Base-by-base conservation (phyloP, 2,329 filamentous ascomycete genomes). In the Lizonia empirigonia region DNA sequence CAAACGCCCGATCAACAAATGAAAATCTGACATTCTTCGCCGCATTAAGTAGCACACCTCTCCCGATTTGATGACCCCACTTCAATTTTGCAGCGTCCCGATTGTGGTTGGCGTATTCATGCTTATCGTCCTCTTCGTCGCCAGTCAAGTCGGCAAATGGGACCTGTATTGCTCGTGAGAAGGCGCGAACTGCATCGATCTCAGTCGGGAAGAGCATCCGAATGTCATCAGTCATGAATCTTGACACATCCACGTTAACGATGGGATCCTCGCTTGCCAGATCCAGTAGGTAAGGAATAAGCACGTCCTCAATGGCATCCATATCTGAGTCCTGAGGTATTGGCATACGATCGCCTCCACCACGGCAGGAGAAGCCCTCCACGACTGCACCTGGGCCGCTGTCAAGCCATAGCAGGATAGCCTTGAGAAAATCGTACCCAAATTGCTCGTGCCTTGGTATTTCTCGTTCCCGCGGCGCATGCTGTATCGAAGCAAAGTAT, bases 381-480 rank as follows among this genome's bases (percentile, higher is more conserved):
- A 86, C 66, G 8, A 87, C 67, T 22, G 77, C 77, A 7, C 78
- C 74, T 12, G 82, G 72, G 8, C 85, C 85, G 26, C 82, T 83
- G 46, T 84, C 81, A 2, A 87, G 70, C 82, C 84, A 87, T 1
- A 86, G 73, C 2, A 85, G 63, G 34, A 87, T 84, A 1, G 84
- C 83, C 64, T 83, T 85, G 20, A 87, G 60, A 58, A 87, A 87
- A 57, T 87, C 84, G 59, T 85, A 86, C n/a, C 77, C 77, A 63
- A 87, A 87, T 12, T 80, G 78, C 35, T 82, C 77, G 16, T 76
- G 71, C 7, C 51, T 63, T 13, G 68, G 62, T 8, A 73, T 34
- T 6, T 63, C 58, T 7, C 70, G 58, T 34, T 76, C 72, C 12
- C 64, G 63, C 4, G 72, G 70, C 1, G 80, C 77, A 15, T 77